A percentile compares a stretch with the other conserved stretches of the same genome.
Conservation (phyloP, 352 stramenopile species). For the Phytophthora chlamydospora region DNA sequence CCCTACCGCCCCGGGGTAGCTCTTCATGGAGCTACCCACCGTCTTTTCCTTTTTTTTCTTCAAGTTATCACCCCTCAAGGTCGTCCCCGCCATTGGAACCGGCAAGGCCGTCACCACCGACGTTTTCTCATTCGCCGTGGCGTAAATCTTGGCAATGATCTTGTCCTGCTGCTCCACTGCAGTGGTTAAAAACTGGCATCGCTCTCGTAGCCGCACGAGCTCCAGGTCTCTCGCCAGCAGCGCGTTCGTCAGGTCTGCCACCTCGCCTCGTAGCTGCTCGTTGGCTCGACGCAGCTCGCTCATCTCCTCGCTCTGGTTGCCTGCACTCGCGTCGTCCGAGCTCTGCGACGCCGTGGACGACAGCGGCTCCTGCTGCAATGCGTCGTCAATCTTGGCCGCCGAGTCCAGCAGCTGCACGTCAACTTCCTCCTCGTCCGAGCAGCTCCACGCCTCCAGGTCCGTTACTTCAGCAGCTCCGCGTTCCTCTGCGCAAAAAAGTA, state of each 20-base stretch:
- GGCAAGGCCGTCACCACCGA: constrained; percentile 13
- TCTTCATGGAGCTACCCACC: constrained; percentile 26
- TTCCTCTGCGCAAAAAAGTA: neutral
- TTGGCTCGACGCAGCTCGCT: constrained; percentile 48
- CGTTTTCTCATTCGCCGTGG: constrained; percentile 26
- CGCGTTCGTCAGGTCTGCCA: constrained; percentile 71
- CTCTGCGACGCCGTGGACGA: constrained; percentile 30
- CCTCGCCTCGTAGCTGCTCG: constrained; percentile 51
- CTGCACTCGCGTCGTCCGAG: constrained; percentile 11
- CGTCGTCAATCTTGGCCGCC: constrained; percentile 30
- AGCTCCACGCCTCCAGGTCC: constrained; percentile 4
- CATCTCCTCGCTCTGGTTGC: constrained; percentile 12
- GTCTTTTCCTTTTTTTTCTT: constrained; percentile 15
- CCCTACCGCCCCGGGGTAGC: constrained; percentile 35
- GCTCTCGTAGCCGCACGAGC: constrained; percentile 64
- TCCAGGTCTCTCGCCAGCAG: constrained; percentile 80
- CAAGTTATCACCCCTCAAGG: constrained; percentile 1
- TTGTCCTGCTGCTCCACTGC: constrained; percentile 81
- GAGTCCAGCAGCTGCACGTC: constrained; percentile 37
- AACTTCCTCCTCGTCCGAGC: constrained; percentile 30
- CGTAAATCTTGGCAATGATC: constrained; percentile 83
- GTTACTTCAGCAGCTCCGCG: neutral
- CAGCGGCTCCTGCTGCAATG: constrained; percentile 12
- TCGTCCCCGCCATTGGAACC: neutral
- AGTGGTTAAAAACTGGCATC: constrained; percentile 61